A percentile compares a stretch with the other conserved stretches of the same genome.
phyloP scores from a whole-genome alignment of 768 basidiomycete genomes.

The Heimioporus sp. region DNA sequence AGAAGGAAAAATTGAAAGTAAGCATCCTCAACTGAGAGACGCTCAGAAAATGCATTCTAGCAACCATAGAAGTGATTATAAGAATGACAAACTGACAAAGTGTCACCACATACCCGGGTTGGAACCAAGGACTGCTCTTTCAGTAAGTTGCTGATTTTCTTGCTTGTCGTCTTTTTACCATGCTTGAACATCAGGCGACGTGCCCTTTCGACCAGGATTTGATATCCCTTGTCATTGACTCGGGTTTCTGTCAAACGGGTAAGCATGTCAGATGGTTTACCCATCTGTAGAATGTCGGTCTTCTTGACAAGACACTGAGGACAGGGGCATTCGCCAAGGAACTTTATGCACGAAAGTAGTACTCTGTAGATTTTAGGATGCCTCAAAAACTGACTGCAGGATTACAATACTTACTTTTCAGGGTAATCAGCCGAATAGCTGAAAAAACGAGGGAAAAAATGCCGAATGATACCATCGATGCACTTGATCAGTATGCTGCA shows the following conservation, averaged over 20 bases:
- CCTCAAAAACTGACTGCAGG: not conserved
- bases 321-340: slow-evolving; percentile 2
- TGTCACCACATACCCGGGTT: not conserved
- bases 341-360: not conserved
- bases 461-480: not conserved
- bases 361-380: not conserved
- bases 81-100: too few relatives aligned
- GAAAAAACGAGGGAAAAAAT: not conserved
- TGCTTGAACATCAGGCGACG: not conserved
- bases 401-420: not conserved
- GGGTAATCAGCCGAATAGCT: slow-evolving; percentile 4
- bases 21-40: not conserved
- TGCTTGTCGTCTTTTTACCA: not conserved
- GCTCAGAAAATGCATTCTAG: not conserved
- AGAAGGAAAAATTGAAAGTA: not conserved
- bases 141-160: not conserved
- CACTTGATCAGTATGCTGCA: not conserved
- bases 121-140: not conserved
- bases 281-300: not conserved
- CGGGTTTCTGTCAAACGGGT: accelerated
- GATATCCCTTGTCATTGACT: not conserved
- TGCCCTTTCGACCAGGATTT: not conserved
- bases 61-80: not conserved
- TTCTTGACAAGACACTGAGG: not conserved
- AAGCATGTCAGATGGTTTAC: not conserved